Evolutionary conservation across 345 rosid species (phyloP), one percentile per base, ranked within the genome.

Genomic region (Linum tenue): DNA sequence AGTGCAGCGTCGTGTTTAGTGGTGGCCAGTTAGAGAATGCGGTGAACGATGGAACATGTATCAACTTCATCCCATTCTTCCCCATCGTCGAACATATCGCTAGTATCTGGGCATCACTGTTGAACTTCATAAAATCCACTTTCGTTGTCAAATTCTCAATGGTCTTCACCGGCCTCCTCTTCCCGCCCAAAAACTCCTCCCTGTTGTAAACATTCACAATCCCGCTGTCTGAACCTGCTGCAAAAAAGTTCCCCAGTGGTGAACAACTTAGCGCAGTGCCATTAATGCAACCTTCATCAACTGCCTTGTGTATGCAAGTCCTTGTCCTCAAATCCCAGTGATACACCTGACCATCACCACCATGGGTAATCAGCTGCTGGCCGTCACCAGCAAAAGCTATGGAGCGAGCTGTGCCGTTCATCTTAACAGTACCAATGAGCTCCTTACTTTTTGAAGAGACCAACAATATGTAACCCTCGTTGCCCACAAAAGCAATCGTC

Each of bases 261-360:
- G 97, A 84, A 55, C 87, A 79, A 76, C 89, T 84, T 42, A 86
- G 81, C 8, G 89, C 66, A 3, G 95, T 90, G 43, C 96, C 95
- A 67, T 75, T 77, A 31, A 90, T 77, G 67, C 89, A 90, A 60
- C 99, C 97, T 63, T 90, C 97, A 68, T 94, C 99, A 1, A 82
- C 90, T 7, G 80, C 95, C 77, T 86, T 90, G 70, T 83, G 84
- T 71, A 94, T 73, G 76, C 99, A 90, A 15, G 81, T 76, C 83
- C 81, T 79, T 4, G 86, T 94, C 70, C 97, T 80, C 72, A 90
- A 82, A 71, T 94, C 99, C 99, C 97, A 94, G 60, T 80, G 86
- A 56, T 90, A 94, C 41, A 94, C 78, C 60, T 88, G 90, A 5
- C 99, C 96, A 16, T 94, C 97, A 3, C 99, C 97, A 41, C 96